Evolutionary conservation across 129 eudicot species (phyloP), one percentile per base, ranked within the genome.

Genomic region (Sambucus nigra): DNA sequence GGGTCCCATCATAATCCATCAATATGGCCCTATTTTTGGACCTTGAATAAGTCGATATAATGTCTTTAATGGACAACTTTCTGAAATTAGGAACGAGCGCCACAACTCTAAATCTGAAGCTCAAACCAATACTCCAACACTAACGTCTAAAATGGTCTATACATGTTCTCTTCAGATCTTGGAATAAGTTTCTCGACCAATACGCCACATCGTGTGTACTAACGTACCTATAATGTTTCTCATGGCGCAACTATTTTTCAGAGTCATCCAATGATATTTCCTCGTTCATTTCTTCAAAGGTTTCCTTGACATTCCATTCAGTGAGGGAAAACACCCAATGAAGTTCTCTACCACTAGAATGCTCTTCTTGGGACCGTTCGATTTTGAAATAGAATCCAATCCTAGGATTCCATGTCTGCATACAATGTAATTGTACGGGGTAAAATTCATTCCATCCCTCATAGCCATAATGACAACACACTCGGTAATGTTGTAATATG

Each of bases 381-480:
- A 3, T 52, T 71, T 69, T 21, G 85, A 68, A 33, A 49, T 67
- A 20, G 80, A 47, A 68, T 70, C 92, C 28, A 72, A 65, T 23
- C 70, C 80, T 27, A 81, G 56, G 57, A 76, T 57, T 49, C 94
- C 94, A 47, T 83, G 84, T 69, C 94, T 61, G 25, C 96, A 88
- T 25, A 75, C 96, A 20, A 83, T 73, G 59, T 88, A 88, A 66
- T 88, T 94, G 50, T 88, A 88, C 17, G 96, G 94, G 38, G 87
- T 88, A 57, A 88, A 57, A 52, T 88, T 88, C 84, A 88, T 67
- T 25, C 96, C 96, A 24, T 88, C 96, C 55, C 96, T 67, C 32
- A 88, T 89, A 0, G 96, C 94, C 3, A 91, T 80, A 70, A 88
- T 94, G 39, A 80, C 94, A 47, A 88, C 96, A 70, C 96, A 88